These are phyloP conservation scores for Scheffersomyces insectosa DNA, from an alignment of 1,139 yeast species.

Conservation along the genomic window DNA sequence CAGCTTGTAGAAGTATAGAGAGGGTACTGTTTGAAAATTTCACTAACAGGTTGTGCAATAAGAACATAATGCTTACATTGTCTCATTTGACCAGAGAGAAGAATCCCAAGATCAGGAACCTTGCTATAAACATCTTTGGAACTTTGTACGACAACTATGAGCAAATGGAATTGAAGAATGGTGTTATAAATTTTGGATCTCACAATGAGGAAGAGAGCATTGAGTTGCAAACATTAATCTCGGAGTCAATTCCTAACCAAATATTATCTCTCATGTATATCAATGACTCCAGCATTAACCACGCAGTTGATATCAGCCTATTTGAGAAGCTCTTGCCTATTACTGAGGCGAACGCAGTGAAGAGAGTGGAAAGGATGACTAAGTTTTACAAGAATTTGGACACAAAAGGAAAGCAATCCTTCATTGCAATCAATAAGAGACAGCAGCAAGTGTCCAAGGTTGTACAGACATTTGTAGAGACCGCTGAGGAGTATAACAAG, in stretches of 20 bases:
- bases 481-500: constrained; percentile 33
- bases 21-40: constrained; percentile 40
- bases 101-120: constrained; percentile 62
- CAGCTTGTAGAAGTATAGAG: constrained; percentile 54
- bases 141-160: constrained; percentile 48
- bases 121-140: constrained; percentile 58
- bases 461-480: constrained; percentile 33
- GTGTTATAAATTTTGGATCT: constrained; percentile 31
- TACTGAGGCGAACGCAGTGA: constrained; percentile 39
- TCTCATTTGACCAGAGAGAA: constrained; percentile 71
- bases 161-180: constrained; percentile 13
- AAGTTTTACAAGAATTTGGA: constrained; percentile 51
- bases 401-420: constrained; percentile 61
- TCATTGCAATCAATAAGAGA: constrained; percentile 66
- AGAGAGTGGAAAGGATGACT: constrained; percentile 56
- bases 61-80: constrained; percentile 52
- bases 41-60: constrained; percentile 45
- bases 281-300: constrained; percentile 68
- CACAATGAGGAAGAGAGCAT: constrained; percentile 30
- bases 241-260: constrained; percentile 60
- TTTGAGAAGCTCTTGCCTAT: constrained; percentile 65
- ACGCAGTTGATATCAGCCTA: constrained; percentile 63
- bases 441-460: constrained; percentile 60
- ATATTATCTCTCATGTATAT: constrained; percentile 71
- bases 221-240: constrained; percentile 37